Conservation (phyloP, 768 basidiomycete genomes). For the Amyloporia xantha region DNA sequence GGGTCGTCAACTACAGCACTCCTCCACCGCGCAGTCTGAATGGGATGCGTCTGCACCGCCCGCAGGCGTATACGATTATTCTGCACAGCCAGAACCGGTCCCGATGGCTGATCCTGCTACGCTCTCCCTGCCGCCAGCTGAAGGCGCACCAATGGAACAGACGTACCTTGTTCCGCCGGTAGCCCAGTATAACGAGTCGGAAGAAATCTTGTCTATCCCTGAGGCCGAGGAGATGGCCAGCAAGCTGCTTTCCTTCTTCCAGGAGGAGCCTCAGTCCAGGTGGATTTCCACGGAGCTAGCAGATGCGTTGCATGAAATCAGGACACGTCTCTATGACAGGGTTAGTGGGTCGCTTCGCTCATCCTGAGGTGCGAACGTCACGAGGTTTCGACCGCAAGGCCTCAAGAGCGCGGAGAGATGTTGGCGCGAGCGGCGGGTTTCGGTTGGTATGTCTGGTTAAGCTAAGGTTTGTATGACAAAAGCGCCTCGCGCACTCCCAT, state of each 20-base stretch:
- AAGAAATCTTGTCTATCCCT: background rate
- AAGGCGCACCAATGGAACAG: background rate
- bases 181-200: background rate
- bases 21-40: background rate
- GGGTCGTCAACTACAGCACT: background rate
- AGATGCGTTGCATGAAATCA: background rate
- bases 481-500: constrained; percentile 7
- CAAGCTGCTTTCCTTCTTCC: background rate
- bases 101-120: background rate
- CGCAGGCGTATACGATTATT: background rate
- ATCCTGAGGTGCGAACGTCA: too few relatives aligned
- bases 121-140: background rate
- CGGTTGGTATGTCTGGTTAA: constrained; percentile 1
- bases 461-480: constrained; percentile 18
- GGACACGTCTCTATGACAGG: background rate
- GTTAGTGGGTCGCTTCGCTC: too few relatives aligned
- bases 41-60: background rate
- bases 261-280: background rate
- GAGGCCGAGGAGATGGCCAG: constrained; percentile 2
- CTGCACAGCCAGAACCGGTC: background rate
- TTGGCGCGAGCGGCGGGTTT: constrained; percentile 4
- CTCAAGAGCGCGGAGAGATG: background rate
- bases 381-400: too few relatives aligned
- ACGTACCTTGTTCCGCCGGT: background rate
- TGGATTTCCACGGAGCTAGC: background rate